phyloP scores from a whole-genome alignment of 2,329 filamentous ascomycete genomes.

The Beauveria bassiana region DNA sequence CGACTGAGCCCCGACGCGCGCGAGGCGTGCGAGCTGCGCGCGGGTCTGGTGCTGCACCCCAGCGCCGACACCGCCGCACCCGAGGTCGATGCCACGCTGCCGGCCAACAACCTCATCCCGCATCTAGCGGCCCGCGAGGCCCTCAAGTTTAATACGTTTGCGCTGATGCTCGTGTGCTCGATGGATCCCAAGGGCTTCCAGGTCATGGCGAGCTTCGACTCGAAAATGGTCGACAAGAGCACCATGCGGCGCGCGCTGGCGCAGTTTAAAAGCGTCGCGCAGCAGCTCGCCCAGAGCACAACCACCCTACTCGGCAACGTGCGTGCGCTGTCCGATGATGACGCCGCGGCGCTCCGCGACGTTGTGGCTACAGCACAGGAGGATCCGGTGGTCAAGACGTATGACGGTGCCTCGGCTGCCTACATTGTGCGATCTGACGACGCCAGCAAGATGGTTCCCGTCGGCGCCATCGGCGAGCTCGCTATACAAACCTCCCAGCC shows the following conservation, averaged over 20 bases:
- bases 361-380: conserved; percentile 16
- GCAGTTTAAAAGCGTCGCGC: conserved; percentile 43
- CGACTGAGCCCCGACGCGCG: conserved; percentile 45
- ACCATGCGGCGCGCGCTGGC: conserved; percentile 46
- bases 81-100: conserved; percentile 23
- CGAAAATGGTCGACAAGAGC: conserved; percentile 43
- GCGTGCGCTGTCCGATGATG: conserved; percentile 25
- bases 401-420: conserved; percentile 20
- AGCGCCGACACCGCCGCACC: conserved; percentile 25
- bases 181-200: conserved; percentile 47
- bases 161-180: conserved; percentile 58
- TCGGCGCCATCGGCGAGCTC: conserved; percentile 37
- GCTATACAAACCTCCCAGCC: conserved; percentile 27
- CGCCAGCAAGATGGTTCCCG: conserved; percentile 27
- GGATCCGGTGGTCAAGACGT: conserved; percentile 17
- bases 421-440: conserved; percentile 35
- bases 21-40: conserved; percentile 48
- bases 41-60: conserved; percentile 47
- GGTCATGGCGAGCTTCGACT: conserved; percentile 58
- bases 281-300: conserved; percentile 37
- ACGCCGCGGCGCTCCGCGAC: conserved; percentile 24
- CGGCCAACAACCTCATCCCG: conserved; percentile 44
- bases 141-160: conserved; percentile 51
- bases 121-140: conserved; percentile 52
- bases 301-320: conserved; percentile 27